Base-by-base conservation (phyloP, 768 basidiomycete species). In the Phylloporus sp. region DNA sequence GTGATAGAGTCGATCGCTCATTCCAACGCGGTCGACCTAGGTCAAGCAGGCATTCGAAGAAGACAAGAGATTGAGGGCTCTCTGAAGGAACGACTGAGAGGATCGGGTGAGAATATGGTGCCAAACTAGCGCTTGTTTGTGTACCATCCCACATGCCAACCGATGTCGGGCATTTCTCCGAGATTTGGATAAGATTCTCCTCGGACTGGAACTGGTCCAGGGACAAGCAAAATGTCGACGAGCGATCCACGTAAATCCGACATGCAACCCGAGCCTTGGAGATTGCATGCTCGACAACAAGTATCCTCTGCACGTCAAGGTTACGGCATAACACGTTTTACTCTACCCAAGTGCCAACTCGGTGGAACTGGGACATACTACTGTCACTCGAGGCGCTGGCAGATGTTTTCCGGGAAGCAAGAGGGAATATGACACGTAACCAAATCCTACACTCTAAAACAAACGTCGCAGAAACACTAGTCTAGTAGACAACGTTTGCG, bases 31-130 rank as follows among this genome's bases (percentile, higher is more conserved):
- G 12, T 23, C 20, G 7, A 32, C 22, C 11, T 42, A 82, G 80
- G 80, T 81, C 16, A 71, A 74, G 53, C 66, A 69, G 43, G 68
- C 78, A 3, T 82, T 79, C 31, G 71, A 79, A 54, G 76, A 79
- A 47, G 78, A 79, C 41, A 70, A 70, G 40, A 58, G 46, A 28
- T 45, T 13, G 18, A 54, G 54, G 31, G 42, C 26, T 29, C 23
- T 55, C 26, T 63, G 29, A 57, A 22, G 7, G 15, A 31, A 24
- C 29, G 4, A 18, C 8, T 11, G 11, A 16, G 9, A 29, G 13
- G 18, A 10, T 32, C 12, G 31, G 29, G 22, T n/a, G 35, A 27
- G 26, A 27, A 13, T 5, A 32, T 23, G 28, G 35, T 29, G 9
- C 42, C 6, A n/a, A 12, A 44, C 6, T 22, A 18, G 18, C 20